Evolutionary conservation across 1,284 basidiomycete genomes (phyloP).

Genomic region (Tausonia pullulans): DNA sequence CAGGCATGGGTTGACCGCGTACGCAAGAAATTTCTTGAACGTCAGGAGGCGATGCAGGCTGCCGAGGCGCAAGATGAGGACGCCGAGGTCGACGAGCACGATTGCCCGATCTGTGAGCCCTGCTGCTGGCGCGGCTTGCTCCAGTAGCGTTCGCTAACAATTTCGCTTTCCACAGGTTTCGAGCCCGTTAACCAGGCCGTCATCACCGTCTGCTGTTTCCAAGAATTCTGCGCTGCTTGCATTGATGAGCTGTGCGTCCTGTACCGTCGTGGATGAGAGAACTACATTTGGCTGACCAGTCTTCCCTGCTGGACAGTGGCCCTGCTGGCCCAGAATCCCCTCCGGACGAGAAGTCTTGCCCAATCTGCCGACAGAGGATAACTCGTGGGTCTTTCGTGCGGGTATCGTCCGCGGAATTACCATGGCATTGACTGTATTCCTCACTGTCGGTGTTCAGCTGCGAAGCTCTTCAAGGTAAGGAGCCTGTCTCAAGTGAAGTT

Average conservation of each 20-base stretch:
- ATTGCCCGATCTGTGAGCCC: slow-evolving; percentile 18
- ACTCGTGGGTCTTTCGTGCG: slow-evolving; percentile 14
- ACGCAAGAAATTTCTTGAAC: too few species aligned
- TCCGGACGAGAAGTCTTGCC: slow-evolving; percentile 27
- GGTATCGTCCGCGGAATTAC: too few species aligned
- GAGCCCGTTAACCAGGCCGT: not conserved
- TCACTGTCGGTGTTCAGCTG: not conserved
- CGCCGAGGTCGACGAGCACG: slow-evolving; percentile 18
- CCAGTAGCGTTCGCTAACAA: too few species aligned
- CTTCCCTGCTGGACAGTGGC: too few species aligned
- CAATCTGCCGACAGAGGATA: slow-evolving; percentile 29
- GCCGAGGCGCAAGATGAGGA: slow-evolving; percentile 22
- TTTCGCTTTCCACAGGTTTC: not conserved
- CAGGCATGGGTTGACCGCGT: not conserved
- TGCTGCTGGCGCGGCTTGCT: too few species aligned
- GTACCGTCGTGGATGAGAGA: too few species aligned
- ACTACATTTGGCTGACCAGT: too few species aligned
- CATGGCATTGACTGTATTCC: too few species aligned
- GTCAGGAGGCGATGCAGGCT: too few species aligned
- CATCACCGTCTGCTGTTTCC: slow-evolving; percentile 22
- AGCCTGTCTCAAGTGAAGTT: not conserved
- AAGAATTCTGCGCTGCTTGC: slow-evolving; percentile 31
- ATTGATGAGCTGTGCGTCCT: slow-evolving; percentile 24
- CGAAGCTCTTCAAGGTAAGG: not conserved
- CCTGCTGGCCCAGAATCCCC: slow-evolving; percentile 10